These are phyloP conservation scores for Carex kokanica DNA, from an alignment of 176 grass and related monocot species.

Conservation along the genomic window DNA sequence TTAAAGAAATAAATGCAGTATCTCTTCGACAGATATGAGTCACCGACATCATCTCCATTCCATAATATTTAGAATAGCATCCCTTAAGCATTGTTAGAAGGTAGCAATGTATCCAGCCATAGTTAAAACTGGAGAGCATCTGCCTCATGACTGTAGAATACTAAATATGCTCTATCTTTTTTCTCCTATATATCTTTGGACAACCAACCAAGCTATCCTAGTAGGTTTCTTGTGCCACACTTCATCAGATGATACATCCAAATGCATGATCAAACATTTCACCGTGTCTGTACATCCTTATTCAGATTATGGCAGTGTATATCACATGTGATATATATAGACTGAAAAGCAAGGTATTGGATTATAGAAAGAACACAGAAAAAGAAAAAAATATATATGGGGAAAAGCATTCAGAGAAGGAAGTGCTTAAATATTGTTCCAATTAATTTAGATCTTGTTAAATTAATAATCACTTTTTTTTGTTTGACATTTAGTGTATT, in stretches of 20 bases:
- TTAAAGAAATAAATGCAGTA: conserved; percentile 53
- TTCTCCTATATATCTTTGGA: conserved; percentile 32
- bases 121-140: conserved; percentile 2
- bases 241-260: conserved; percentile 36
- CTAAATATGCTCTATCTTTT: conserved; percentile 25
- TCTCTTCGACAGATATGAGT: conserved; percentile 41
- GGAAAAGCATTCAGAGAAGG: not conserved
- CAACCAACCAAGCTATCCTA: conserved; percentile 34
- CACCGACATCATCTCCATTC: not conserved
- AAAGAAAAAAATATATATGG: too few relatives aligned
- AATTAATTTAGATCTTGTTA: not conserved
- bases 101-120: not conserved
- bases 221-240: conserved; percentile 21
- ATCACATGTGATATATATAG: conserved; percentile 9
- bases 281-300: conserved; percentile 24
- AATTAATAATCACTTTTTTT: too few relatives aligned
- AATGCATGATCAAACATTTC: conserved; percentile 22
- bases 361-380: not conserved
- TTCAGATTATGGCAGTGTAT: conserved; percentile 30
- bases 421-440: not conserved
- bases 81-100: not conserved
- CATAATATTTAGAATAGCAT: not conserved
- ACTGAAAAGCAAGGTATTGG: not conserved
- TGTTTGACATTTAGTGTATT: too few relatives aligned
- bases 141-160: not conserved